Base-by-base conservation (phyloP, 805 yeast species). In the Candida stauntonica region DNA sequence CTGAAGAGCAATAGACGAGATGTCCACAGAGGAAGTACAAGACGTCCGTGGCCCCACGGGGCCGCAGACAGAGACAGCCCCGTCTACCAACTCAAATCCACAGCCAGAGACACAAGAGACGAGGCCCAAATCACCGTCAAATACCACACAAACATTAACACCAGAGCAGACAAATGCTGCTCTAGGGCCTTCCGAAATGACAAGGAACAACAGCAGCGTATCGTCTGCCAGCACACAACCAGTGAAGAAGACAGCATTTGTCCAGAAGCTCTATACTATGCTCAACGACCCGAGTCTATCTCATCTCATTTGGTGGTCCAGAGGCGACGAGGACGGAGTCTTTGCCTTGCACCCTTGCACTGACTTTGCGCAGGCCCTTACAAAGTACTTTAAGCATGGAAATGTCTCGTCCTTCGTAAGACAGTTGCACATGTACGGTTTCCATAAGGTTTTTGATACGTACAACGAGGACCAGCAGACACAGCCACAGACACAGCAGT, bases 371-470 rank as follows among this genome's bases (percentile, higher is more conserved):
- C 63, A 66, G 28, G 74, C 75, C 1, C 57, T 83, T 35, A 77
- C 83, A n/a, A 69, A 70, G 33, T 88, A 85, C 59, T 89, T 91
- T 69, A 91, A 91, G 59, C 97, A 89, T 64, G 94, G 95, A 4
- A 91, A 91, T 57, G 87, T 89, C 20, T 87, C 95, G 17, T 80
- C 91, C 44, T 91, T 91, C 66, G 96, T 91, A 26, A 76, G 97
- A 33, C 97, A 91, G 62, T 67, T 89, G 32, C 95, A 91, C 66
- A 91, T 89, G 97, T 88, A 88, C 59, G 96, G 96, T 1, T 88
- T 89, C 66, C 96, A 89, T 61, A 88, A 89, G 63, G 80, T 74
- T 65, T 50, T 55, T 38, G 61, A 54, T 44, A 31, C 47, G 2
- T 48, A 43, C 19, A 46, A 36, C 31, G 50, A 49, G 14, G 39